phyloP scores from a whole-genome alignment of 2,329 filamentous ascomycete genomes.

The Claviceps fusiformis region DNA sequence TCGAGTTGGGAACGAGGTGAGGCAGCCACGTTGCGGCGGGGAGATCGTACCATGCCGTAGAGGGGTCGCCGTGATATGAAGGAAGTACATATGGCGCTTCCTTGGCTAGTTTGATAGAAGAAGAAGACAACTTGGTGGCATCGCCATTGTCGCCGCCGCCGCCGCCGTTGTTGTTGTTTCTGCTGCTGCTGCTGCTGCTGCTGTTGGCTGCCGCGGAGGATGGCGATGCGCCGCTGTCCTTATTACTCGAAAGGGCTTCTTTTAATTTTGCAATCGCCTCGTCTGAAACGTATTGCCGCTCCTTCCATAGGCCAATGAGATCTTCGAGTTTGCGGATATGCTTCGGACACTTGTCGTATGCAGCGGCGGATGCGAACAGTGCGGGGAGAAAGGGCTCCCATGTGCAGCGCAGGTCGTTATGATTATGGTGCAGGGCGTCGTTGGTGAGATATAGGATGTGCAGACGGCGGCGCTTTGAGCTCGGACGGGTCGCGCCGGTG shows the following conservation, averaged over 20 bases:
- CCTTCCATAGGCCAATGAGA: constrained; percentile 58
- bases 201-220: constrained; percentile 10
- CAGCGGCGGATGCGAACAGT: constrained; percentile 45
- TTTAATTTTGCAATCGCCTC: constrained; percentile 45
- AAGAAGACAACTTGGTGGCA: not conserved
- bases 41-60: constrained; percentile 65
- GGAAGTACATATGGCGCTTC: constrained; percentile 59
- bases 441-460: constrained; percentile 68
- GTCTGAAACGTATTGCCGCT: constrained; percentile 45
- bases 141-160: not conserved
- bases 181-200: not conserved
- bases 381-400: constrained; percentile 46
- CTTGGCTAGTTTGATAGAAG: constrained; percentile 31
- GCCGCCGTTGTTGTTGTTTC: constrained; percentile 3
- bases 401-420: constrained; percentile 38
- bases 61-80: constrained; percentile 60
- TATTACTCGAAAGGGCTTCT: constrained; percentile 34
- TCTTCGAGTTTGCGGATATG: constrained; percentile 50
- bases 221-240: constrained; percentile 10
- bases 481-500: constrained; percentile 28
- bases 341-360: constrained; percentile 48
- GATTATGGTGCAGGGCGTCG: constrained; percentile 59
- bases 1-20: constrained; percentile 63
- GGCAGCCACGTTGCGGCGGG: constrained; percentile 73
- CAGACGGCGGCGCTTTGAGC: constrained; percentile 53